Evolutionary conservation across 2,329 filamentous ascomycete genomes (phyloP).

Genomic region (Ophiocordyceps polyrhachis-furcata): DNA sequence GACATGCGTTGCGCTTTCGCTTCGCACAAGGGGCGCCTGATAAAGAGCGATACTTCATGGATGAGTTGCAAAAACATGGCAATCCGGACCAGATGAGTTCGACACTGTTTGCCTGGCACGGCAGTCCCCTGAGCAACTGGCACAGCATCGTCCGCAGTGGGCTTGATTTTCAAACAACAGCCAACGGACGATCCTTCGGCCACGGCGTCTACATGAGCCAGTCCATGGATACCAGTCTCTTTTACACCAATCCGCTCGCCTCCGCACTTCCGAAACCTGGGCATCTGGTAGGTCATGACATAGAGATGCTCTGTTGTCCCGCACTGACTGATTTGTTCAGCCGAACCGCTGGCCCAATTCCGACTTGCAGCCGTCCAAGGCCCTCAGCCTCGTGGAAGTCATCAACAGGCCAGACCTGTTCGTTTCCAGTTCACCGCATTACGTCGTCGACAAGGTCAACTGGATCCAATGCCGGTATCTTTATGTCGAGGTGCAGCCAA

Average conservation of each 20-base stretch:
- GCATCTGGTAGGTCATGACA: neutral
- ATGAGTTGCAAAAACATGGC: slow-evolving; percentile 29
- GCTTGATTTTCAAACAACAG: slow-evolving; percentile 45
- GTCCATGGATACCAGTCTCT: slow-evolving; percentile 8
- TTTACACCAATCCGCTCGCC: neutral
- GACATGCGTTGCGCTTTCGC: slow-evolving; percentile 51
- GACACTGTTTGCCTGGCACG: slow-evolving; percentile 77
- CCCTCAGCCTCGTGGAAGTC: slow-evolving; percentile 68
- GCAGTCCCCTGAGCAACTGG: slow-evolving; percentile 62
- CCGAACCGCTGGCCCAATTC: slow-evolving; percentile 45
- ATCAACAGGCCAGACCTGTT: slow-evolving; percentile 55
- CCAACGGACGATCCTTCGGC: slow-evolving; percentile 53
- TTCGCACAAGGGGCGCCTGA: slow-evolving; percentile 80
- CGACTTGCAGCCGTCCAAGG: slow-evolving; percentile 34
- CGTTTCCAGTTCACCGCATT: slow-evolving; percentile 32
- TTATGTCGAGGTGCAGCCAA: slow-evolving; percentile 28
- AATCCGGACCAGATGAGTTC: neutral
- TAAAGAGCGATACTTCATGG: slow-evolving; percentile 59
- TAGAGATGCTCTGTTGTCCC: neutral
- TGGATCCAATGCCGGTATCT: slow-evolving; percentile 88
- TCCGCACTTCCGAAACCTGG: neutral
- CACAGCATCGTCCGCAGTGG: slow-evolving; percentile 76
- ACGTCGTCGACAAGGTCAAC: slow-evolving; percentile 56
- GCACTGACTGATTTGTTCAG: neutral
- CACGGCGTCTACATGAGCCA: slow-evolving; percentile 68